Evolutionary conservation across 768 basidiomycete species (phyloP), one percentile per base, ranked within the genome.

Genomic region (Roridomyces roridus): DNA sequence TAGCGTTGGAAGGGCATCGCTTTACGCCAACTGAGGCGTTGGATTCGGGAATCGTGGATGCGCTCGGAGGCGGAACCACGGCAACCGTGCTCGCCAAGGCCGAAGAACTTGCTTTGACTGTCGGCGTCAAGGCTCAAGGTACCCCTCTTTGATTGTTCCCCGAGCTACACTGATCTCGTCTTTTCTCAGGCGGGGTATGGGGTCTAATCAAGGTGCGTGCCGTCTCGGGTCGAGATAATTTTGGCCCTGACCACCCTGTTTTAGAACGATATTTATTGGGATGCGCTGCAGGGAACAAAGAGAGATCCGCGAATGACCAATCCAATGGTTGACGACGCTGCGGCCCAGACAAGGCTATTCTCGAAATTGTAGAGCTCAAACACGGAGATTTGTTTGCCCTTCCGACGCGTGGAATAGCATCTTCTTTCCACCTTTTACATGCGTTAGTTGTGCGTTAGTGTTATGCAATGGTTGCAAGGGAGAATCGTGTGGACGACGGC

Each of bases 1-100:
- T 94, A 39, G 85, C 86, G 12, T 76, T 96, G 3, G 91, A 93
- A 63, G 94, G 91, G 0, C 82, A 92, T 64, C 82, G 89, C 37
- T 95, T 91, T 68, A 85, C 88, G 0, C 84, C 93, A 2, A 53
- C 73, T 6, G 93, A 96, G 66, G 87, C 91, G 3, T 75, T 87
- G 8, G 71, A 79, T 18, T 78, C 77, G 18, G 89, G 89, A 4
- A 72, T 94, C 12, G 71, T 96, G 18, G 94, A 96, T 68, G 75
- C 86, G 53, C 65, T 93, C 29, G 86, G 87, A 5, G 76, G 77
- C 18, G 85, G 85, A 0, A 84, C 84, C 25, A 88, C 86, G 12
- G 74, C 74, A 17, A 80, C 75, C 34, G 79, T 94, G 5, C 65
- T 92, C 17, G 77, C 77, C 21, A 86, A 85, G 51, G 91, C 91